Base-by-base conservation (phyloP, 2,329 filamentous ascomycete genomes). In the Fusarium oligoseptatum region DNA sequence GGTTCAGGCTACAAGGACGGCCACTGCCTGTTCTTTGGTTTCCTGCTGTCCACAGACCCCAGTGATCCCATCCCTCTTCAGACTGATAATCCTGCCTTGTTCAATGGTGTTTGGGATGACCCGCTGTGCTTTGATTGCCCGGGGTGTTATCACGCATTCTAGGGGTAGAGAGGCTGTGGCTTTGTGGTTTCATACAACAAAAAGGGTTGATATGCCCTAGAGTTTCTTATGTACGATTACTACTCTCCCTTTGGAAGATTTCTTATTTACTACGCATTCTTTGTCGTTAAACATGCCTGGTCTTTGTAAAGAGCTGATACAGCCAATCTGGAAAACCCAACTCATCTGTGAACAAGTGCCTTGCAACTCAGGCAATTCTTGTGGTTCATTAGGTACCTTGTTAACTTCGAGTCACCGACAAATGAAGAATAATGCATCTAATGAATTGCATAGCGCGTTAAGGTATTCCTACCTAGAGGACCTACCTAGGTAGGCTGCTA, bases 1-100 rank as follows among this genome's bases (percentile, higher is more conserved):
- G 67, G 45, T 7, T 66, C 67, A 24, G 67, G 32, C 14, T 62
- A 50, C 3, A 62, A 70, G 36, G 43, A 71, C 27, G 64, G 60
- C 2, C 52, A 17, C 6, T 71, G 67, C 11, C 50, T 32, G 14
- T 58, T 66, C 27, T 37, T 43, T 4, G n/a, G 8, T 3, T 29
- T 39, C n/a, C 17, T 11, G 2, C 50, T 61, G 2, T 41, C 60
- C 8, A 34, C 4, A 17, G 6, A 17, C 10, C 4, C 22, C 45
- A 10, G 17, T 15, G 45, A 45, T 6, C 45, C 34, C 8, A 14
- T 15, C 8, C 57, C 3, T 37, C 32, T 20, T n/a, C 20, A 24
- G 36, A 43, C 8, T 14, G 11, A 22, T 6, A 29, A 58, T 36
- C 29, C 34, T 5, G 52, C 48, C 3, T 3, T 7, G 22, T 29